Base-by-base conservation (phyloP, 2,329 filamentous ascomycete genomes). In the Verruconis gallopava region DNA sequence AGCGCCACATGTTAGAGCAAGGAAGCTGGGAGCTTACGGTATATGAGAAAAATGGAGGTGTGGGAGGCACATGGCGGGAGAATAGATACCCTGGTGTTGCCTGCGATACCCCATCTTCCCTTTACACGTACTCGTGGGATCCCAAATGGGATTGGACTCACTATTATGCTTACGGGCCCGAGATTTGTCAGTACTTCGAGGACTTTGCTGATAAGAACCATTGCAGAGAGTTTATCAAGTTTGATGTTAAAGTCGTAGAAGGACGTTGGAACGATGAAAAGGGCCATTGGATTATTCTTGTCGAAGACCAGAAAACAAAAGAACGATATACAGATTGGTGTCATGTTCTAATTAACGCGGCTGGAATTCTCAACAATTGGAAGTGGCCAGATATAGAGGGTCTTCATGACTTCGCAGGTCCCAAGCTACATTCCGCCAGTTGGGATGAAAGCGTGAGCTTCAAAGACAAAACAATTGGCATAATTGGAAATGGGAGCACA, bases 51-150 rank as follows among this genome's bases (percentile, higher is more conserved):
- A 82, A 82, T 48, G 52, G 63, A 0, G 76, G 80, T 39, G 69
- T 81, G 63, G 65, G 64, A 30, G 66, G 66, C 13, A 67, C 63
- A 28, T 69, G 65, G 63, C 58, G 61, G 47, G 61, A 66, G 42
- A 68, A 68, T 36, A 13, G 56, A 4, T 81, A 81, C 47, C 77
- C 77, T 0, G 78, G 77, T 2, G 75, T 79, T 1, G 63, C 75
- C 33, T 84, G 79, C 49, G 78, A 83, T 54, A 73, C 84, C 11
- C 77, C 79, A 0, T 72, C 77, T 0, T 76, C 81, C 53, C 75
- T 78, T 17, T 85, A 72, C 54, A 67, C 63, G 1, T 70, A 59
- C 55, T 64, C 61, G 4, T 72, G 69, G 40, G 66, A 69, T 48
- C 66, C 64, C 2, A 65, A 66, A 39, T 49, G 53, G 17, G 57